These are phyloP conservation scores for Lolium multiflorum DNA, from an alignment of 176 grass and related monocot species.

Conservation along the genomic window DNA sequence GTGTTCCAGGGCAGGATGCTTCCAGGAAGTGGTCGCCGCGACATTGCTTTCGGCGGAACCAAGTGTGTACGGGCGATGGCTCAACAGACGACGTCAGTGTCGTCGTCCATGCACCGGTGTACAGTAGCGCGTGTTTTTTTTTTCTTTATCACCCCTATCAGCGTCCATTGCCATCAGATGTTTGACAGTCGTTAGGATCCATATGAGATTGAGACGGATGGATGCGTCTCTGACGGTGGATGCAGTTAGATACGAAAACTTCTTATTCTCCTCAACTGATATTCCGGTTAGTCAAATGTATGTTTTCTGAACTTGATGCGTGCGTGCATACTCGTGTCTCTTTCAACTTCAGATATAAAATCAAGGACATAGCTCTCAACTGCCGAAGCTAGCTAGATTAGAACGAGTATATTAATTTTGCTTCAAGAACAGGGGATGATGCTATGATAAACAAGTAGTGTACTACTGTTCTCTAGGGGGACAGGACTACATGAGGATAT, in stretches of 20 bases:
- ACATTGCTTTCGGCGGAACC: neutral
- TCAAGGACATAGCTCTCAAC: too few relatives aligned
- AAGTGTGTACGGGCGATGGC: constrained; percentile 19
- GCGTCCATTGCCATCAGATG: constrained; percentile 30
- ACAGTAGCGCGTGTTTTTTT: neutral
- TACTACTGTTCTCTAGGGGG: too few relatives aligned
- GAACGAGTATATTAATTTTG: too few relatives aligned
- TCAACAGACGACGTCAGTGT: constrained; percentile 24
- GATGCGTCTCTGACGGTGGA: neutral
- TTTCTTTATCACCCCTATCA: neutral
- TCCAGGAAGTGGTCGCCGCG: constrained; percentile 16
- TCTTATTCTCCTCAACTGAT: too few relatives aligned
- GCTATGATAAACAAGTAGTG: neutral
- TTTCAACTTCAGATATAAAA: too few relatives aligned
- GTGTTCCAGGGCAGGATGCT: neutral
- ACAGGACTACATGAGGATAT: too few relatives aligned
- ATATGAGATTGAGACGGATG: neutral
- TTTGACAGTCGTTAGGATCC: constrained; percentile 38
- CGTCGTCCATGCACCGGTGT: constrained; percentile 27
- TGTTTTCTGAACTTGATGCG: too few relatives aligned
- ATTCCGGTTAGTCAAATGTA: too few relatives aligned
- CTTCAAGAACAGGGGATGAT: too few relatives aligned
- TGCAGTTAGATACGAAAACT: neutral
- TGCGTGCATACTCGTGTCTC: too few relatives aligned
- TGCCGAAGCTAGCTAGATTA: too few relatives aligned